Percentiles rank a stretch among this genome's conserved stretches.
Evolutionary conservation across 2,329 filamentous ascomycete species (phyloP).

Genomic region (Emericellopsis cladophorae): DNA sequence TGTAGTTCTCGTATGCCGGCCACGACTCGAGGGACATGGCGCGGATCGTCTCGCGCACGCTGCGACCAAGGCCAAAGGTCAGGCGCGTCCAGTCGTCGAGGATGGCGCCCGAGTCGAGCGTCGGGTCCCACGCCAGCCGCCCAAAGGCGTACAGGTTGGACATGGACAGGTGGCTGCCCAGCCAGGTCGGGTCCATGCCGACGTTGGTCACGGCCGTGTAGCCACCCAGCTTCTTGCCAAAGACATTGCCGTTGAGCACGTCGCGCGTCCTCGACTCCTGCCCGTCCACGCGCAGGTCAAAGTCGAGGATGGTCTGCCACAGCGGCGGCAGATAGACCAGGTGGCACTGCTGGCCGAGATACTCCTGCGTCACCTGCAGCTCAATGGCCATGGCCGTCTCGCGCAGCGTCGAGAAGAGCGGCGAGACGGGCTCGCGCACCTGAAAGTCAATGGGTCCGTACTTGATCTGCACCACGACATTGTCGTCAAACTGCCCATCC

Average conservation of each 20-base stretch:
- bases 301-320: conserved; percentile 57
- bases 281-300: conserved; percentile 50
- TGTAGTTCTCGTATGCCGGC: conserved; percentile 61
- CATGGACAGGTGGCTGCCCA: conserved; percentile 58
- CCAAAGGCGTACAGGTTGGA: conserved; percentile 62
- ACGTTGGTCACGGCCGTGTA: conserved; percentile 57
- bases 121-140: conserved; percentile 51
- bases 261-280: conserved; percentile 42
- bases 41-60: conserved; percentile 45
- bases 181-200: conserved; percentile 53
- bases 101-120: conserved; percentile 24
- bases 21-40: conserved; percentile 56
- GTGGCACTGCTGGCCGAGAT: conserved; percentile 58
- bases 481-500: conserved; percentile 54
- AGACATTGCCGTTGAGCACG: conserved; percentile 47
- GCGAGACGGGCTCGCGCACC: conserved; percentile 44
- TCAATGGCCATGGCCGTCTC: conserved; percentile 43
- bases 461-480: conserved; percentile 62
- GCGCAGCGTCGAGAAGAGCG: conserved; percentile 42
- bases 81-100: conserved; percentile 55
- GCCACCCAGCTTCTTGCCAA: conserved; percentile 43
- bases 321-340: conserved; percentile 55
- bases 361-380: conserved; percentile 56
- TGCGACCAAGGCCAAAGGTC: conserved; percentile 44
- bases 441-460: conserved; percentile 60